Percentiles rank a stretch among this genome's conserved stretches.
These are phyloP conservation scores for Hypoxylon sp. DNA, from an alignment of 2,329 filamentous ascomycete species.

Conservation along the genomic window DNA sequence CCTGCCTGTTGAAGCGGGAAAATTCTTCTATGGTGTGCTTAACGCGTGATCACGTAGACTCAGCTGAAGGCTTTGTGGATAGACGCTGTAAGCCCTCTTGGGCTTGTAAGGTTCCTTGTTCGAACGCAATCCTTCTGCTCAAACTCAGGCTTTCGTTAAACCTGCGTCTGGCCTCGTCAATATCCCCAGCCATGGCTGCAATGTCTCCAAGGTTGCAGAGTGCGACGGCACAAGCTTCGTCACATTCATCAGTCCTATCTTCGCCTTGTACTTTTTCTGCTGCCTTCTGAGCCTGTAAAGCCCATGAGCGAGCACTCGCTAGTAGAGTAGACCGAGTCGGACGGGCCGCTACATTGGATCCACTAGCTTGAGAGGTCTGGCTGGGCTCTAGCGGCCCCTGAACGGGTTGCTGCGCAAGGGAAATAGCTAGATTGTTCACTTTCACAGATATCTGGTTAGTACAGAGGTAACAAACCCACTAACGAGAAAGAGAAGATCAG, in stretches of 20 bases:
- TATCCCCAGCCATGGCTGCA: slow-evolving; percentile 79
- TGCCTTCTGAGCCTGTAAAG: slow-evolving; percentile 79
- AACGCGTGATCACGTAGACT: slow-evolving; percentile 17
- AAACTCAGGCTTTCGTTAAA: slow-evolving; percentile 79
- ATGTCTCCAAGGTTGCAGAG: slow-evolving; percentile 91
- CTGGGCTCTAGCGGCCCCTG: slow-evolving; percentile 50
- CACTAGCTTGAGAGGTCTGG: slow-evolving; percentile 52
- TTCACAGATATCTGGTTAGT: slow-evolving; percentile 40
- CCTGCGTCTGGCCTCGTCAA: slow-evolving; percentile 73
- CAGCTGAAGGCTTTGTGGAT: slow-evolving; percentile 20
- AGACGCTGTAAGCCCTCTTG: slow-evolving; percentile 63
- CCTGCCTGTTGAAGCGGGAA: background rate
- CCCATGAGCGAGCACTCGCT: slow-evolving; percentile 82
- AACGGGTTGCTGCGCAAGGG: slow-evolving; percentile 77
- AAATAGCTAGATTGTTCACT: slow-evolving; percentile 86
- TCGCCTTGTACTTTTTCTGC: slow-evolving; percentile 76
- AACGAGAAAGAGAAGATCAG: background rate
- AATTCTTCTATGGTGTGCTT: background rate
- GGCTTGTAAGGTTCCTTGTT: slow-evolving; percentile 67
- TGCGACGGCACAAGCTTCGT: slow-evolving; percentile 84
- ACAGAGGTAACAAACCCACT: slow-evolving; percentile 2
- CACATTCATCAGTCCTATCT: slow-evolving; percentile 82
- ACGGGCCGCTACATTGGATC: slow-evolving; percentile 50
- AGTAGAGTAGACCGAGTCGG: slow-evolving; percentile 73
- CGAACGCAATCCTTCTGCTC: slow-evolving; percentile 68